These are phyloP conservation scores for Tylopilus felleus DNA, from an alignment of 768 basidiomycete species.

Conservation along the genomic window DNA sequence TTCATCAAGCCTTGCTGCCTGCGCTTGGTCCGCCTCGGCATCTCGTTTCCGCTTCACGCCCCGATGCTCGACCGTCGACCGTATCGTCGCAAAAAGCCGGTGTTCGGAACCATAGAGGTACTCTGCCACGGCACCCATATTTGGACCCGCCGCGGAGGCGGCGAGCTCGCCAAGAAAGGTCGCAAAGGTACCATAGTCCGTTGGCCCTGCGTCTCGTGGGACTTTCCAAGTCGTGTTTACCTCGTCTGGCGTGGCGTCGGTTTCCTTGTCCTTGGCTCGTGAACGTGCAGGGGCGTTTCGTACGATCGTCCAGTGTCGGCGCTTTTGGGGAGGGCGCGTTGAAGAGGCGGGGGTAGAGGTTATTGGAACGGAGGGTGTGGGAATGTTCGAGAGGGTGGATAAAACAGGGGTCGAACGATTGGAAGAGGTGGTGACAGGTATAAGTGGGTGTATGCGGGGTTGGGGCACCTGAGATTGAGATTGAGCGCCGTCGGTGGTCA, in stretches of 20 bases:
- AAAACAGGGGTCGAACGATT: constrained; percentile 12
- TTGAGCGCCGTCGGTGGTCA: not conserved
- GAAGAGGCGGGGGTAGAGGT: constrained; percentile 1
- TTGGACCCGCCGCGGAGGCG: constrained; percentile 28
- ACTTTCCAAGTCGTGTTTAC: constrained; percentile 43
- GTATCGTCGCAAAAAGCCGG: constrained; percentile 35
- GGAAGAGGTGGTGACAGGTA: constrained; percentile 28
- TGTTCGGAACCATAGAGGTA: constrained; percentile 16
- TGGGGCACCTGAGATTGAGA: not conserved
- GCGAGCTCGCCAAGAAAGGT: constrained; percentile 44
- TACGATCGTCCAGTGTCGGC: constrained; percentile 59
- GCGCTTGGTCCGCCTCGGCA: constrained; percentile 5
- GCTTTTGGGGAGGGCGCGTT: constrained; percentile 23
- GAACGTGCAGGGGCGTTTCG: constrained; percentile 49
- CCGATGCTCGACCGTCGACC: constrained; percentile 34
- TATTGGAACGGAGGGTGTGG: not conserved
- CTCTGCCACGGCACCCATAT: constrained; percentile 14
- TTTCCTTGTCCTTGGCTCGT: constrained; percentile 52
- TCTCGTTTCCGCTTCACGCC: constrained; percentile 15
- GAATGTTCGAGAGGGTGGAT: constrained; percentile 12
- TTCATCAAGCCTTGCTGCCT: not conserved
- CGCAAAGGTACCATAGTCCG: constrained; percentile 64
- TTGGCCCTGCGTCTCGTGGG: constrained; percentile 49
- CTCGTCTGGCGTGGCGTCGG: constrained; percentile 34
- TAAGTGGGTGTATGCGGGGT: constrained; percentile 22